These are phyloP conservation scores for Phycomyces nitens DNA, from an alignment of 192 early-diverging fungal genomes.

Conservation along the genomic window DNA sequence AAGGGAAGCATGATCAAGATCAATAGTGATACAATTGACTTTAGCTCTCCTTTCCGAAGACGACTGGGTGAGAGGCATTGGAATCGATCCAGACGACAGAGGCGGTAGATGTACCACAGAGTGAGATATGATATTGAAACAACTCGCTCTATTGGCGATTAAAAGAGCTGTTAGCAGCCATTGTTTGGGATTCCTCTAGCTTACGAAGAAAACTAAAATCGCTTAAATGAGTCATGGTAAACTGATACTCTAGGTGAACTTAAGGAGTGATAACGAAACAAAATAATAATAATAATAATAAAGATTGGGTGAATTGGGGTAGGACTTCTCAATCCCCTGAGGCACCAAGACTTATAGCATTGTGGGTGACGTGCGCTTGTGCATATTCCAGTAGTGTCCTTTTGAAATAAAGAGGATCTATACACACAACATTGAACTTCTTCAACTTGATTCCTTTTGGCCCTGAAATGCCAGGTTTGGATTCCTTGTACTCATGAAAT, in stretches of 20 bases:
- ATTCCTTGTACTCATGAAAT: too few relatives aligned
- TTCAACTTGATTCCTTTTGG: too few relatives aligned
- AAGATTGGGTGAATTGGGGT: not conserved
- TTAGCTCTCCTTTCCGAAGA: conserved; percentile 29
- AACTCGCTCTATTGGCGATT: conserved; percentile 31
- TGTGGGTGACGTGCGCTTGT: too few relatives aligned
- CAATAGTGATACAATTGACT: conserved; percentile 28
- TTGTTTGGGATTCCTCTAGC: too few relatives aligned
- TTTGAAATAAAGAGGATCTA: too few relatives aligned
- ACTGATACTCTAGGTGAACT: too few relatives aligned
- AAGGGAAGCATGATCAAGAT: conserved; percentile 32
- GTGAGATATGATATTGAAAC: conserved; percentile 23
- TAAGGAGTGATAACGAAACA: not conserved
- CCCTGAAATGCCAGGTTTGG: too few relatives aligned
- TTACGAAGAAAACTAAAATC: conserved; percentile 39
- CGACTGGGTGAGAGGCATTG: conserved; percentile 18
- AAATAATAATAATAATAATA: not conserved
- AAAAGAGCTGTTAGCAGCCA: too few relatives aligned
- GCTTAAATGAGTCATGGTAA: conserved; percentile 37
- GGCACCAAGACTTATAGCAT: not conserved
- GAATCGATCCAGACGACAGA: conserved; percentile 28
- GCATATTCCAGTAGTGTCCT: too few relatives aligned
- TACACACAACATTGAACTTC: too few relatives aligned
- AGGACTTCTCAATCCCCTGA: not conserved
- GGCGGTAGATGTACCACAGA: conserved; percentile 26